A percentile compares a stretch with the other conserved stretches of the same genome.
Conservation (phyloP, 2,329 filamentous ascomycete species). For the Massarina eburnea region DNA sequence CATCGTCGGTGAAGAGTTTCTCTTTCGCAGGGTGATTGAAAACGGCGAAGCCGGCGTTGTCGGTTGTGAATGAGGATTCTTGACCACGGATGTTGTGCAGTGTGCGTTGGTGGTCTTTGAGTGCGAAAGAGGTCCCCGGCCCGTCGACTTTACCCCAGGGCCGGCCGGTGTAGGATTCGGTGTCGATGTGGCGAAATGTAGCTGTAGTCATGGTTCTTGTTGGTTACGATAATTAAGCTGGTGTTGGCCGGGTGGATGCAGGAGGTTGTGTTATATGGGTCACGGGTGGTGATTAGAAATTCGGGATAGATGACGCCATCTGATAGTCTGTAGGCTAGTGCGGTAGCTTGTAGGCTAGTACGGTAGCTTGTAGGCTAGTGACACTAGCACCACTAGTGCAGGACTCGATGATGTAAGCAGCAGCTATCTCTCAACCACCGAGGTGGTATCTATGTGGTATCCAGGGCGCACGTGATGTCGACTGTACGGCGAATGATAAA, state of each 20-base stretch:
- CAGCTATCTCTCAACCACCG: no score
- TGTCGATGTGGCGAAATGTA: slow-evolving; percentile 64
- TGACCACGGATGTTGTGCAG: slow-evolving; percentile 60
- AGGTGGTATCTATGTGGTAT: no score
- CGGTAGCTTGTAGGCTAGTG: no score
- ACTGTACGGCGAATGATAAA: no score
- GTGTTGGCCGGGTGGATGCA: background rate
- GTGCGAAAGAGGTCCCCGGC: slow-evolving; percentile 56
- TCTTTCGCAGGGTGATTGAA: slow-evolving; percentile 56
- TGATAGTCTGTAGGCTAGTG: no score
- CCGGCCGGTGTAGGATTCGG: slow-evolving; percentile 53
- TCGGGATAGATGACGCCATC: background rate
- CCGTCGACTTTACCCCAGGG: slow-evolving; percentile 69
- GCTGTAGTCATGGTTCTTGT: slow-evolving; percentile 58
- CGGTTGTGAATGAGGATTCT: slow-evolving; percentile 55
- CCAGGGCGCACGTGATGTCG: no score
- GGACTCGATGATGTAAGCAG: no score
- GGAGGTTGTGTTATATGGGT: background rate
- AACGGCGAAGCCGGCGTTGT: slow-evolving; percentile 62
- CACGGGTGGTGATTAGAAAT: background rate
- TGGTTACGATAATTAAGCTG: background rate
- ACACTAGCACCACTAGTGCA: no score
- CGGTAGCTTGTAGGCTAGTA: no score
- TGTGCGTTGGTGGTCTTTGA: slow-evolving; percentile 48
- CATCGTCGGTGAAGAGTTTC: slow-evolving; percentile 59